A percentile compares a stretch with the other conserved stretches of the same genome.
Evolutionary conservation across 2,329 filamentous ascomycete species (phyloP).

Genomic region (Simplicillium sp.): DNA sequence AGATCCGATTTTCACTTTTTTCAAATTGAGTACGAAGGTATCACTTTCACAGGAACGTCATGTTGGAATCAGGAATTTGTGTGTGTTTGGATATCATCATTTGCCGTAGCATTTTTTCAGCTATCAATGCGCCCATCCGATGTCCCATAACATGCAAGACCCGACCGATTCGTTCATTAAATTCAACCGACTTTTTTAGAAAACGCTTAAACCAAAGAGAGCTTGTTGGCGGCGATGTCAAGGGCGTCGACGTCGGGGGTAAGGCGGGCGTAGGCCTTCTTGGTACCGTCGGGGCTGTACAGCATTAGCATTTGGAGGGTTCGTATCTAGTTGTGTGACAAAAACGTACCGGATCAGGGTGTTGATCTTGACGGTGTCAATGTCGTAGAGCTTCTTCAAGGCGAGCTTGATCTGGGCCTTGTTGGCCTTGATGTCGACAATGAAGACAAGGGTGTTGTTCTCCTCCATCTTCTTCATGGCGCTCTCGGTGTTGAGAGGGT

Average conservation of each 20-base stretch:
- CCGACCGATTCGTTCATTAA: conserved; percentile 14
- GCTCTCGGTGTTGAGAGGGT: conserved; percentile 98
- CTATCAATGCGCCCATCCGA: neutral
- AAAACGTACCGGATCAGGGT: conserved; percentile 80
- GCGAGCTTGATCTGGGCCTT: conserved; percentile 99
- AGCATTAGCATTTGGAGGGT: conserved; percentile 5
- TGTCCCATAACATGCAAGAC: no score
- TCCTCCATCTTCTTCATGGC: conserved; percentile 99
- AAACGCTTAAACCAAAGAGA: conserved; percentile 78
- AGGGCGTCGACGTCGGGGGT: conserved; percentile 96
- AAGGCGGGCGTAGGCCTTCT: conserved; percentile 97
- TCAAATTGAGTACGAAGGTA: no score
- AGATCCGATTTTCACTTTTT: no score
- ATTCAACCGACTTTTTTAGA: conserved; percentile 19
- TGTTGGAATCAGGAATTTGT: conserved; percentile 11
- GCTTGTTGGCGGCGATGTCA: conserved; percentile 98
- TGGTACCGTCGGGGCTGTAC: conserved; percentile 78
- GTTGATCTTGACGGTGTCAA: conserved; percentile 98
- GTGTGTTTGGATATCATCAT: conserved; percentile 23
- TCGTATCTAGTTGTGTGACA: neutral
- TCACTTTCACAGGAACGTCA: no score
- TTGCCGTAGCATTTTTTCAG: conserved; percentile 10
- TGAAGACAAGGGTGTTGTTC: conserved; percentile 99
- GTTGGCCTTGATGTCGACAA: conserved; percentile 95
- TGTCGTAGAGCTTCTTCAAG: conserved; percentile 98